These are phyloP conservation scores for Pythium pyrilobum DNA, from an alignment of 352 stramenopile species.

Conservation along the genomic window DNA sequence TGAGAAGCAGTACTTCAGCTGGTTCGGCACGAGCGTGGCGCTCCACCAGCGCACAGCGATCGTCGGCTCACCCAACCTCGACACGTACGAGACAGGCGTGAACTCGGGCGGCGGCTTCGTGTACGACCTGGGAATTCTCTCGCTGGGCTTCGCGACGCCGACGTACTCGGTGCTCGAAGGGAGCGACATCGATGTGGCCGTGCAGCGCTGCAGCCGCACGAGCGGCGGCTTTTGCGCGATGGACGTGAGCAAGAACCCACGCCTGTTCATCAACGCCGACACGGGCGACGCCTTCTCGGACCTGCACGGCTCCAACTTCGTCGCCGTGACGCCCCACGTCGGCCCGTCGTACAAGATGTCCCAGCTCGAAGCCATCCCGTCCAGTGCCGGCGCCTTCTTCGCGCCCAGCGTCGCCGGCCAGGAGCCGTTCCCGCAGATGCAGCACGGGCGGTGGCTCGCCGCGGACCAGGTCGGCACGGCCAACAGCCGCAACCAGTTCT, in stretches of 20 bases:
- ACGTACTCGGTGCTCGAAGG: constrained; percentile 88
- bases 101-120: constrained; percentile 92
- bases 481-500: constrained; percentile 86
- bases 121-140: constrained; percentile 89
- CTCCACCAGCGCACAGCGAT: constrained; percentile 81
- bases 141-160: constrained; percentile 64
- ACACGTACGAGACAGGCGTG: constrained; percentile 82
- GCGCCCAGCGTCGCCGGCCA: constrained; percentile 51
- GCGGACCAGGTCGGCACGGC: constrained; percentile 76
- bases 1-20: constrained; percentile 87
- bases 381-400: constrained; percentile 39
- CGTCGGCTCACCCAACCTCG: constrained; percentile 90
- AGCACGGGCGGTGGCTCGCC: constrained; percentile 48
- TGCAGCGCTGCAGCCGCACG: constrained; percentile 62
- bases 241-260: constrained; percentile 37
- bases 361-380: constrained; percentile 51
- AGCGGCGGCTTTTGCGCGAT: constrained; percentile 54
- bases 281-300: constrained; percentile 73
- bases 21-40: constrained; percentile 81
- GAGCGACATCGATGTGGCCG: constrained; percentile 56
- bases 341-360: constrained; percentile 60
- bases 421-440: constrained; percentile 72
- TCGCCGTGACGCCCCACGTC: constrained; percentile 32
- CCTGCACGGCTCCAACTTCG: constrained; percentile 40
- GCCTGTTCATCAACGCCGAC: constrained; percentile 65